Conservation (phyloP, 495 filamentous ascomycete species). For the Penicillium soppii region DNA sequence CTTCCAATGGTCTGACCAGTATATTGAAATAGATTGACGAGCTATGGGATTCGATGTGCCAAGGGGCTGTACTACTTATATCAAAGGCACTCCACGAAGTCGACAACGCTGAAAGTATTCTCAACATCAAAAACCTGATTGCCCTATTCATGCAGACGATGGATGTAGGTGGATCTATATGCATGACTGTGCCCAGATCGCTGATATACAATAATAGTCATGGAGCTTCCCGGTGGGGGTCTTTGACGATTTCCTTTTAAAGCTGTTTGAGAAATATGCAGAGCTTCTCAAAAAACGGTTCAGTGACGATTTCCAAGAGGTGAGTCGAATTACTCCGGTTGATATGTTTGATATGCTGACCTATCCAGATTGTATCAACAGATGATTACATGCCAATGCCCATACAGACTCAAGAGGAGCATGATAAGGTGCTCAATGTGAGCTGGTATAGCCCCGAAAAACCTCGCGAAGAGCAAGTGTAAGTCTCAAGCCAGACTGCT, state of each 20-base stretch:
- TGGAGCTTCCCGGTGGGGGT: constrained; percentile 85
- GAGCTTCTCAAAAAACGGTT: constrained; percentile 88
- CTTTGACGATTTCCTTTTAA: constrained; percentile 79
- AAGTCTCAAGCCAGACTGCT: constrained; percentile 28
- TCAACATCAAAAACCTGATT: constrained; percentile 90
- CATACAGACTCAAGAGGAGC: constrained; percentile 84
- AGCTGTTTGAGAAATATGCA: constrained; percentile 88
- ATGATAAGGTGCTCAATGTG: constrained; percentile 89
- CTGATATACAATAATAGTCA: constrained; percentile 51
- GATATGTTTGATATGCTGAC: constrained; percentile 10
- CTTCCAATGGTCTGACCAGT: constrained; percentile 5
- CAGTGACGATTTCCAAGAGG: constrained; percentile 90
- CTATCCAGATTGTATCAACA: constrained; percentile 76
- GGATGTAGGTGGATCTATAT: constrained; percentile 57
- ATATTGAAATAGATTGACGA: constrained; percentile 70
- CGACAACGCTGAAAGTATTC: constrained; percentile 76
- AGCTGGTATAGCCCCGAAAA: constrained; percentile 90
- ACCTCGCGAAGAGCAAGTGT: constrained; percentile 71
- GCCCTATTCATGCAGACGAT: constrained; percentile 97
- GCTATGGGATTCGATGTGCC: constrained; percentile 97
- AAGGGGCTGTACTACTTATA: constrained; percentile 77
- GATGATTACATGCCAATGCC: constrained; percentile 99
- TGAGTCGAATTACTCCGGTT: constrained; percentile 25
- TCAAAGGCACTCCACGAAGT: constrained; percentile 72
- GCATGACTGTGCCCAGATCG: neutral